Evolutionary conservation across 2,329 filamentous ascomycete genomes (phyloP), one percentile per base, ranked within the genome.

Genomic region (Cryphonectria japonica): DNA sequence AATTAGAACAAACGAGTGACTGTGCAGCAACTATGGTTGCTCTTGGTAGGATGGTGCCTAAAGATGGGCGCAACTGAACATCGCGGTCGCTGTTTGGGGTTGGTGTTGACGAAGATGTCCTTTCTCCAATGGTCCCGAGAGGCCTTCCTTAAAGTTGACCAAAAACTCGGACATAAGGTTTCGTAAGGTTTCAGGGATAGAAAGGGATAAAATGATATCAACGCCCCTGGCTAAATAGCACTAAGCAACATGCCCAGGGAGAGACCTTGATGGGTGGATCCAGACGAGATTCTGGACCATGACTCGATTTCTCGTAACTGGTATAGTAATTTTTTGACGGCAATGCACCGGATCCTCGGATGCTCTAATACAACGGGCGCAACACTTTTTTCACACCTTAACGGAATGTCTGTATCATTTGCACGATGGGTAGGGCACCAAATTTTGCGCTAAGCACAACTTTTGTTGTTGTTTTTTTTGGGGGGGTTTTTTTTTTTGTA

Each of bases 181-280:
- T 57, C 52, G 52, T 57, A 29, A 32, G 54, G 26, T 32, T 59
- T 59, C 54, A 59, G 29, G 29, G 26, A 32, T 32, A 19, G 54
- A 59, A 59, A 59, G 54, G 54, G 54, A 32, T 59, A 32, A 32
- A 19, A 59, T 59, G 54, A 32, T 32, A 57, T 29, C 52, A 57
- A 9, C 29, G 52, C 52, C 52, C 52, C 52, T 57, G 52, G 52
- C 52, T 57, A 57, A 6, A 29, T 11, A 9, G n/a, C 11, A 26
- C 14, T 26, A 54, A 11, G 50, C 26, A 7, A 57, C 14, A 57
- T 57, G 5, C 14, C 14, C 26, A 14, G 54, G 11, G 26, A 19
- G 34, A 11, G 26, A 29, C 54, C 54, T 59, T 32, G 11, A 59
- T 59, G 26, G 26, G 54, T 59, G 54, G 54, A 59, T 32, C 54